Evolutionary conservation across 1,284 basidiomycete species (phyloP).

Genomic region (Pseudozyma hubeiensis): DNA sequence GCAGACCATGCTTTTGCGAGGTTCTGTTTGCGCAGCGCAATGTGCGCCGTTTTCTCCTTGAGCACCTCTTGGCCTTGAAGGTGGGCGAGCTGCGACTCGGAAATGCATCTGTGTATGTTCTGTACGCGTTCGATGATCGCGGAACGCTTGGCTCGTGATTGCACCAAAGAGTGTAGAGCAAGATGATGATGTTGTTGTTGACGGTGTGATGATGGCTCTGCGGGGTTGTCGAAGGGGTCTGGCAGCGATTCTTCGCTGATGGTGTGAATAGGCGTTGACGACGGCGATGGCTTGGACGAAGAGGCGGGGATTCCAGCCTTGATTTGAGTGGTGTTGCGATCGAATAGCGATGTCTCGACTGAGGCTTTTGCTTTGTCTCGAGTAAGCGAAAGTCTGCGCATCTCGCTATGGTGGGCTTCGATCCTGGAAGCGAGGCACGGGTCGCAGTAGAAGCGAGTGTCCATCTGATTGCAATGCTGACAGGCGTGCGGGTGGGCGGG

Average conservation of each 20-base stretch:
- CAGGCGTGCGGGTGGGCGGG: slow-evolving; percentile 17
- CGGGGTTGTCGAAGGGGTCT: slow-evolving; percentile 33
- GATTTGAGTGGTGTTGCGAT: neutral
- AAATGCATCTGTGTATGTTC: slow-evolving; percentile 33
- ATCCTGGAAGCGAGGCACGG: slow-evolving; percentile 40
- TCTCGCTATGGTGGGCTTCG: slow-evolving; percentile 36
- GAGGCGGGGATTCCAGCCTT: neutral
- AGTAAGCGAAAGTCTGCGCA: slow-evolving; percentile 34
- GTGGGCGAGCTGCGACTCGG: slow-evolving; percentile 28
- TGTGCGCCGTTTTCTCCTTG: slow-evolving; percentile 25
- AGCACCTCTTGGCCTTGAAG: slow-evolving; percentile 24
- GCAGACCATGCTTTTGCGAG: slow-evolving; percentile 50
- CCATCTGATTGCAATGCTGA: slow-evolving; percentile 38
- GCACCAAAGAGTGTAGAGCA: slow-evolving; percentile 17
- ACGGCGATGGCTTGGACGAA: neutral
- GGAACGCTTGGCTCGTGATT: slow-evolving; percentile 28
- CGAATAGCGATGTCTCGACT: slow-evolving; percentile 15
- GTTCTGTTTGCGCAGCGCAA: slow-evolving; percentile 37
- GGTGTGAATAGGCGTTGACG: neutral
- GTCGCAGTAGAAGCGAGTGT: slow-evolving; percentile 50
- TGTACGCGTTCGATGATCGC: slow-evolving; percentile 27
- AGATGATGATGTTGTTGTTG: slow-evolving; percentile 5
- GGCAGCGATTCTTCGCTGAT: slow-evolving; percentile 17
- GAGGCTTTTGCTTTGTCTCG: slow-evolving; percentile 33
- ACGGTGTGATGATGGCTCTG: slow-evolving; percentile 8